Evolutionary conservation across 257 asterid species (phyloP), one percentile per base, ranked within the genome.

Genomic region (Gentiana macrophylla): DNA sequence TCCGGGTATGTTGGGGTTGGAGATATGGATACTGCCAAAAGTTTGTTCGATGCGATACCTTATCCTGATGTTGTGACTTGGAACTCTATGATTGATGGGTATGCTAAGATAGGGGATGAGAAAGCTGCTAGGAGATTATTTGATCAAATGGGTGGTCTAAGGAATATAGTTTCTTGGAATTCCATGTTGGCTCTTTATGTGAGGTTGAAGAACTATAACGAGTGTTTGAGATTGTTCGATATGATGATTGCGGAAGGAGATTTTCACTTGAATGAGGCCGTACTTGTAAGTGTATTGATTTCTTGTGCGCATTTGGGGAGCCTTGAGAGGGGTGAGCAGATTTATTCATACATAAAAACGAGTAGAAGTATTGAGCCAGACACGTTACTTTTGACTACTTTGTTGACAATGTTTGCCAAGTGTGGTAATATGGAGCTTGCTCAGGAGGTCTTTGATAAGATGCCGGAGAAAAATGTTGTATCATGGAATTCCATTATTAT

Each of bases 401-500:
- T 75, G 32, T 55, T 67, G 59, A 64, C 72, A 36, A 72, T 71
- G 75, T 71, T 68, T 62, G 66, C 75, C 12, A 71, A 62, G 52
- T 75, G 75, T 2, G 71, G 78, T 24, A 70, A 49, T 1, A 48
- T 75, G 62, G 73, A 65, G 49, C 41, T 58, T 67, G 81, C 81
- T 8, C 60, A 68, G 61, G 57, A 61, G n/a, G 65, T 75, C 9
- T 75, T 75, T 62, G 62, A 58, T 55, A 70, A 52, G 65, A 72
- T 75, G 68, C 65, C 68, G 3, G 68, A 68, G 36, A 75, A 60
- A 59, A 72, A 56, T 59, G 62, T 65, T 15, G 72, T 75, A 3
- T 54, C 81, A 4, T 75, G 81, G 78, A 75, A 75, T 57, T 71
- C 81, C 41, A 57, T 75, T 72, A 71, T 75, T n/a, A 72, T 50